A percentile compares a stretch with the other conserved stretches of the same genome.
Conservation (phyloP, 139 green algal species). For the Astrephomene gubernaculifera region DNA sequence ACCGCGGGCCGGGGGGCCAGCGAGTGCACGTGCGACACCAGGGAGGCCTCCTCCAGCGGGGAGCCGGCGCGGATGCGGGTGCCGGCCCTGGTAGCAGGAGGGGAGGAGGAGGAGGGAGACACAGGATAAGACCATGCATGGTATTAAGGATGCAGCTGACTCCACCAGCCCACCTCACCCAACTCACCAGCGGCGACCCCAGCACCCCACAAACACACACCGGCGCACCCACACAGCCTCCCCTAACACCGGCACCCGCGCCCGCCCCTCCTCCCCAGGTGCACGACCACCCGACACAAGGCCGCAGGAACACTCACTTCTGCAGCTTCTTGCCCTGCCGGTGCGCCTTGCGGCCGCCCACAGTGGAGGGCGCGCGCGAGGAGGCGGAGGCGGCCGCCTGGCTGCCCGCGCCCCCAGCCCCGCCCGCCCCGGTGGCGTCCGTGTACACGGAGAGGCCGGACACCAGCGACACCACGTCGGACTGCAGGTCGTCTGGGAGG, state of each 20-base stretch:
- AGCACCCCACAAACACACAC: too few species aligned
- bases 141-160: too few species aligned
- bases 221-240: too few species aligned
- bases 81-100: background rate
- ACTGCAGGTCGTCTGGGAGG: constrained; percentile 21
- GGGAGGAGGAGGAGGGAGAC: background rate
- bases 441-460: constrained; percentile 64
- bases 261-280: too few species aligned
- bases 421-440: constrained; percentile 25
- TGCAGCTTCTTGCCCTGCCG: constrained; percentile 18
- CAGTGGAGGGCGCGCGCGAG: constrained; percentile 51
- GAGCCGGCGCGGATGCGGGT: constrained; percentile 46
- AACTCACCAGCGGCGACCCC: too few species aligned
- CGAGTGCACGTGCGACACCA: constrained; percentile 56
- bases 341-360: constrained; percentile 52
- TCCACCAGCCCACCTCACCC: too few species aligned
- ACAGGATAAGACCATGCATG: too few species aligned
- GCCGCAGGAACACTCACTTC: constrained; percentile 24
- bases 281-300: background rate
- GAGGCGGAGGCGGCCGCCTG: background rate
- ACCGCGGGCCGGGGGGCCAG: constrained; percentile 23
- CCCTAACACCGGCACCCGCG: too few species aligned
- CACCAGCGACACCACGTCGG: constrained; percentile 44
- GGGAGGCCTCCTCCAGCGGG: constrained; percentile 80
- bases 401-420: background rate